These are phyloP conservation scores for Davidsoniella australis DNA, from an alignment of 2,329 filamentous ascomycete genomes.

Conservation along the genomic window DNA sequence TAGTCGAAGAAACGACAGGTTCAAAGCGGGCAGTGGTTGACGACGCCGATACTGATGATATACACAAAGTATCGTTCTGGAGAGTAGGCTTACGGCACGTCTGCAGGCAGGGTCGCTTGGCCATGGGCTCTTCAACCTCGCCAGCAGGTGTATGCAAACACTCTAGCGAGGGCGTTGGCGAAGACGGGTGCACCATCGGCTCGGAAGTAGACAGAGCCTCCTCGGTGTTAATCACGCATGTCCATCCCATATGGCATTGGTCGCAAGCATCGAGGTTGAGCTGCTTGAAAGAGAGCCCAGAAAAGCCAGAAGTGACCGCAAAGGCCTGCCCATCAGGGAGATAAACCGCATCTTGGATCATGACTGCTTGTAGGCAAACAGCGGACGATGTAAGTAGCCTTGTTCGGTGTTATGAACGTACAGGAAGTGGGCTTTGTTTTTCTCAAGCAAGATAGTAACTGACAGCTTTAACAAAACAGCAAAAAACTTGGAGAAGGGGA, in stretches of 20 bases:
- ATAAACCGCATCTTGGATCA: constrained; percentile 32
- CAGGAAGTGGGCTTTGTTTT: too few relatives aligned
- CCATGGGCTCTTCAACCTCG: constrained; percentile 10
- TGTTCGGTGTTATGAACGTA: too few relatives aligned
- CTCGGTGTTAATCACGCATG: constrained; percentile 65
- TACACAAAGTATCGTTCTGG: constrained; percentile 66
- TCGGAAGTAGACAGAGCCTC: constrained; percentile 16
- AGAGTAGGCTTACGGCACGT: constrained; percentile 56
- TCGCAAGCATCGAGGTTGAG: constrained; percentile 55
- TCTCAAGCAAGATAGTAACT: too few relatives aligned
- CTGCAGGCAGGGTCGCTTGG: constrained; percentile 16
- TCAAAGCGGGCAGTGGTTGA: constrained; percentile 58
- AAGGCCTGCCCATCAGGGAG: constrained; percentile 79
- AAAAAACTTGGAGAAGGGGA: too few relatives aligned
- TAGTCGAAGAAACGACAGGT: constrained; percentile 60
- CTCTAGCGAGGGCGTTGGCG: background rate
- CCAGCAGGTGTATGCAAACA: background rate
- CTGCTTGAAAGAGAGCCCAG: constrained; percentile 78
- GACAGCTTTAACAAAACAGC: too few relatives aligned
- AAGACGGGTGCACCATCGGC: background rate
- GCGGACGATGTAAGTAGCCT: too few relatives aligned
- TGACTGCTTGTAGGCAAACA: background rate
- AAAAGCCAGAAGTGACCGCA: constrained; percentile 71
- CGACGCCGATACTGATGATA: constrained; percentile 79
- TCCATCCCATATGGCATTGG: constrained; percentile 76